Evolutionary conservation across 441 rosid genomes (phyloP), one percentile per base, ranked within the genome.

Genomic region (Gossypium schwendimanii): DNA sequence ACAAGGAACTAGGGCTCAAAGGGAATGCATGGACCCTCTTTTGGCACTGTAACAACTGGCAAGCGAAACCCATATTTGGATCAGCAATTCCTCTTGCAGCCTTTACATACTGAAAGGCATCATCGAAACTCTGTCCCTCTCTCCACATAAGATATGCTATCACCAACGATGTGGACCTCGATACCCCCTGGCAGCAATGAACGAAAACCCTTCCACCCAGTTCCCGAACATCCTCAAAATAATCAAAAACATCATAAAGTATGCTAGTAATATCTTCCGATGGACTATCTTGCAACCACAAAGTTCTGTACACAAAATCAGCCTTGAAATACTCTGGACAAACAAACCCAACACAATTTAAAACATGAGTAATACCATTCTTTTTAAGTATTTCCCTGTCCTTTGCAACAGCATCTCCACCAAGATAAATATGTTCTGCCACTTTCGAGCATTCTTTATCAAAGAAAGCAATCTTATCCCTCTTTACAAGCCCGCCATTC

Each of bases 51-150:
- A 94, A 69, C 82, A 94, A 74, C 84, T 94, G 99, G 81, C 98
- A 94, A 76, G 99, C 98, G 74, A 94, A 94, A 45, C 99, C 99
- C 99, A 94, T 91, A 80, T 94, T 94, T 15, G 99, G 99, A 81
- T 94, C 98, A 33, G 97, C 96, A 63, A 94, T 94, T 67, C 97
- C 96, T 81, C 99, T 87, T 0, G 98, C 99, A 26, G 94, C 89
- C 87, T 94, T 94, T 67, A 94, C 99, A 65, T 86, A 86, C 83
- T 87, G 98, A 82, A 94, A 92, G 44, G 99, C 99, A 84, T 94
- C 99, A 71, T 94, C 99, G 70, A 92, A 94, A 81, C 94, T 92
- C 88, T 87, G 97, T 69, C 98, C 98, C 78, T 94, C 97, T 80
- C 98, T 89, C 99, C 99, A 94, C 92, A 94, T 94, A 39, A 81